Evolutionary conservation across 768 basidiomycete species (phyloP).

Genomic region (Asterophora parasitica): DNA sequence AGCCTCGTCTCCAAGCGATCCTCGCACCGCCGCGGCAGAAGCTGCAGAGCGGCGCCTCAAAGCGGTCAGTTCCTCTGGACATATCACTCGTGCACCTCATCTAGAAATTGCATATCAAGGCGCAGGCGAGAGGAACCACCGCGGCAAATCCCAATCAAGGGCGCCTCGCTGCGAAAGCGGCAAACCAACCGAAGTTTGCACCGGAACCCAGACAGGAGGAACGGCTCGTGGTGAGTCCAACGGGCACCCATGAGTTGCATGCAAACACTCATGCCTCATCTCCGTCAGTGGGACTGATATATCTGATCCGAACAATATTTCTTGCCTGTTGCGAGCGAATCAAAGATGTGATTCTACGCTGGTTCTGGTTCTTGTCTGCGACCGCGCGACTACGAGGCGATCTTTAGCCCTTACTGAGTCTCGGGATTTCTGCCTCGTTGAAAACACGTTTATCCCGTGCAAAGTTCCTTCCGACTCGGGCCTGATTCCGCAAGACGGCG

Average conservation of each 20-base stretch:
- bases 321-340: background rate
- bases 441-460: background rate
- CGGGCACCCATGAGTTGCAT: slow-evolving; percentile 3
- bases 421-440: background rate
- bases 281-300: slow-evolving; percentile 18
- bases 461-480: background rate
- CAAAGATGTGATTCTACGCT: background rate
- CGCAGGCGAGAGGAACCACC: slow-evolving; percentile 39
- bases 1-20: slow-evolving; percentile 30
- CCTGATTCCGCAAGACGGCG: background rate
- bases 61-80: slow-evolving; percentile 37
- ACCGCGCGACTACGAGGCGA: background rate
- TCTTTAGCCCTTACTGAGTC: background rate
- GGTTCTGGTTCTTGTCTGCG: background rate
- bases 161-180: slow-evolving; percentile 38
- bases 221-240: slow-evolving; percentile 23
- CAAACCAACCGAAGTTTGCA: slow-evolving; percentile 31
- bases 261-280: slow-evolving; percentile 10
- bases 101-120: slow-evolving; percentile 26
- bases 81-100: slow-evolving; percentile 10
- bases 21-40: slow-evolving; percentile 53
- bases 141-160: slow-evolving; percentile 44
- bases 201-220: slow-evolving; percentile 31
- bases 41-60: slow-evolving; percentile 58
- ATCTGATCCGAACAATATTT: background rate